Evolutionary conservation across 148 eudicot genomes (phyloP).

Genomic region (Rhododendron griersonianum): DNA sequence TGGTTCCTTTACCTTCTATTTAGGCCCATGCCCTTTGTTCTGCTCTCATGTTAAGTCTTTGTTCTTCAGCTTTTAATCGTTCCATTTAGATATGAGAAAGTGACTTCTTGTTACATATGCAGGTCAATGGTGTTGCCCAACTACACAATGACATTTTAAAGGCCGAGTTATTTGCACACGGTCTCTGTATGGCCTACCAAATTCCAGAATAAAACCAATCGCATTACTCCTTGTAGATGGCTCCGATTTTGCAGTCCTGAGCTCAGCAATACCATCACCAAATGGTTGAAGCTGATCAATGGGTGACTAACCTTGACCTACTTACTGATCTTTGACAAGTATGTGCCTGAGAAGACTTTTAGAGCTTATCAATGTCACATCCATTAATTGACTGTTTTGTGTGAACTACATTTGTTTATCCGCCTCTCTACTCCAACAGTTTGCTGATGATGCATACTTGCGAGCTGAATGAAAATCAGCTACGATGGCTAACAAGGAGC

Average conservation of each 20-base stretch:
- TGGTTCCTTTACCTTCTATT: neutral
- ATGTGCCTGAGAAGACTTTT: constrained; percentile 17
- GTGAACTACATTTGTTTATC: no score
- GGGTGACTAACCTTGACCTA: no score
- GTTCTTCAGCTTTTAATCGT: neutral
- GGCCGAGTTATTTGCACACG: no score
- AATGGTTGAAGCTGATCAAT: no score
- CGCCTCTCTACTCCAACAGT: constrained; percentile 33
- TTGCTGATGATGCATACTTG: constrained; percentile 75
- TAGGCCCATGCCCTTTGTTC: neutral
- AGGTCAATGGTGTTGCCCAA: constrained; percentile 99
- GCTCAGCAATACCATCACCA: no score
- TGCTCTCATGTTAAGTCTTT: neutral
- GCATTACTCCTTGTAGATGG: no score
- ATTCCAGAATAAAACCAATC: no score
- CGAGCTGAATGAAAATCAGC: constrained; percentile 94
- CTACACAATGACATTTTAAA: no score
- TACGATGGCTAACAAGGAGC: constrained; percentile 89
- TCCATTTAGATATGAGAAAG: neutral
- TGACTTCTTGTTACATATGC: neutral
- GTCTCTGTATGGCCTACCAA: no score
- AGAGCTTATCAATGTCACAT: neutral
- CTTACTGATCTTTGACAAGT: constrained; percentile 35
- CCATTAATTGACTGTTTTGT: no score
- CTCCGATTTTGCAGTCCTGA: no score